Base-by-base conservation (phyloP, 768 basidiomycete genomes). In the Mycena filopes region DNA sequence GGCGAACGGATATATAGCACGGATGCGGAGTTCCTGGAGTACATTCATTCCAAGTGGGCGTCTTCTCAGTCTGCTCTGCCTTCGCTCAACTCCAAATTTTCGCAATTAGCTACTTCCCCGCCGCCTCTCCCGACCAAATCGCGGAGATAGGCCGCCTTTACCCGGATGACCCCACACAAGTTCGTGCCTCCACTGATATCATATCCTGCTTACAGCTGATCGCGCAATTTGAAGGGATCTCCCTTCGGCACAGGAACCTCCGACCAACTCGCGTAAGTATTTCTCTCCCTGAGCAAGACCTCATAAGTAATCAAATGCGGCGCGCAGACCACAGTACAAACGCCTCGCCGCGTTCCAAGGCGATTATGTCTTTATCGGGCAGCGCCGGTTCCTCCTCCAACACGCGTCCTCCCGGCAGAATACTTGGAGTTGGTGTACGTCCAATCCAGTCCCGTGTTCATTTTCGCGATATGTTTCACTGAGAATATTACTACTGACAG, bases 281-380 rank as follows among this genome's bases (percentile, higher is more conserved):
- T 12, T 33, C 12, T 33, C 33, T 12, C 33, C 28, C 25, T 23
- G n/a, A n/a, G n/a, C n/a, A n/a, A 33, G n/a, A 33, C 33, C 33
- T 33, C 33, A 6, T 33, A 7, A 7, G 33, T n/a, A n/a, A n/a
- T n/a, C 31, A 15, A 41, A 55, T 29, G 36, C n/a, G 18, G 36
- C 29, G 2, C n/a, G 40, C 55, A 80, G 79, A 2, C 80, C 80
- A 2, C 47, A 83, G 67, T 82, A 70, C 69, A 82, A 82, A 62
- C 76, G 82, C 0, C 53, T 82, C 7, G 75, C 80, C 33, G 12
- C 33, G 6, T 12, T 12, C 33, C 33, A 33, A 12, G 33, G 33
- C 7, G 33, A 33, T 7, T 33, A 33, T 33, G 33, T 33, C 7
- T 33, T 33, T 12, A 33, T 7, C 12, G 6, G 33, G 7, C 6